Conservation (phyloP, 352 stramenopile species). For the Globisporangium yorkense region DNA sequence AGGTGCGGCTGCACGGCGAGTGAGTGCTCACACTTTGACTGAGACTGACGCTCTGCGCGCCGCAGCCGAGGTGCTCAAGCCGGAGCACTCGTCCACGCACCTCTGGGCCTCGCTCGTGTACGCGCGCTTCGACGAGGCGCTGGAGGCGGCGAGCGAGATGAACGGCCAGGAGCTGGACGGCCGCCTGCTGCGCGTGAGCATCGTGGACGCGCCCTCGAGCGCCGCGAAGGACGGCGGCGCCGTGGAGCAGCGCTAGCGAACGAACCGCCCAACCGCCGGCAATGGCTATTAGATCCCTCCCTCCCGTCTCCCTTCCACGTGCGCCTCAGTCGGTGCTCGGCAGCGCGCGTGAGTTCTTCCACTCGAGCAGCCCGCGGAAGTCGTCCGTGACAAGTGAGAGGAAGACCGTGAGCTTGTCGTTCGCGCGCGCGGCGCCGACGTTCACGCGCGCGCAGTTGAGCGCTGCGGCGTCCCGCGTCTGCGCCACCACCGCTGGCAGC, state of each 20-base stretch:
- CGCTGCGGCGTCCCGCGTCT: conserved; percentile 28
- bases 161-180: conserved; percentile 81
- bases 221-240: conserved; percentile 5
- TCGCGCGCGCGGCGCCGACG: conserved; percentile 57
- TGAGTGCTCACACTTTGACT: not conserved
- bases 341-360: conserved; percentile 70
- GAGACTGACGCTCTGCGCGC: not conserved
- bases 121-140: conserved; percentile 58
- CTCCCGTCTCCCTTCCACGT: conserved; percentile 34
- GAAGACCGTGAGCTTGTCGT: conserved; percentile 61
- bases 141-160: conserved; percentile 68
- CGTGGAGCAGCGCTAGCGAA: not conserved
- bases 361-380: conserved; percentile 60
- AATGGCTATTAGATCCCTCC: not conserved
- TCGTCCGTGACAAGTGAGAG: conserved; percentile 63
- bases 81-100: conserved; percentile 53
- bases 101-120: conserved; percentile 63
- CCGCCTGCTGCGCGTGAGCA: conserved; percentile 68
- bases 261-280: too few relatives aligned
- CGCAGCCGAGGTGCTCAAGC: conserved; percentile 39
- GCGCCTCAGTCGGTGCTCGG: conserved; percentile 31
- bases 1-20: conserved; percentile 13
- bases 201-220: conserved; percentile 41
- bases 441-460: conserved; percentile 69
- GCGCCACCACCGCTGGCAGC: conserved; percentile 39